A percentile compares a stretch with the other conserved stretches of the same genome.
Conservation (phyloP, 306 rosid species). For the Trifolium repens region DNA sequence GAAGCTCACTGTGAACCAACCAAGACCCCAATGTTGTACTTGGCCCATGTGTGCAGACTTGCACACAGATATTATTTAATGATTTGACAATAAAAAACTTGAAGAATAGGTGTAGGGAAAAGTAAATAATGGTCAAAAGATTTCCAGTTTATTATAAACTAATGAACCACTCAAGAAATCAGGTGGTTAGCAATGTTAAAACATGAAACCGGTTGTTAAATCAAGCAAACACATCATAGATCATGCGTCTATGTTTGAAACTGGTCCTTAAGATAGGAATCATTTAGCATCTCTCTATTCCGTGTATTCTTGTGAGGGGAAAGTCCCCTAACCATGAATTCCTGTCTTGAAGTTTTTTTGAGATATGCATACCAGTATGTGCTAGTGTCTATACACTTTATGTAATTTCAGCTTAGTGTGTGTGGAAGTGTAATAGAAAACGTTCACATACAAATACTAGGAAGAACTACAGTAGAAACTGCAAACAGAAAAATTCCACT, state of each 20-base stretch:
- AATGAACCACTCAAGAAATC: slow-evolving; percentile 4
- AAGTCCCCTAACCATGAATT: background rate
- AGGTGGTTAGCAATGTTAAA: slow-evolving; percentile 16
- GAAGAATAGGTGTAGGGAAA: slow-evolving; percentile 2
- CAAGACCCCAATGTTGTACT: slow-evolving; percentile 31
- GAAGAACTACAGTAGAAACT: slow-evolving; percentile 15
- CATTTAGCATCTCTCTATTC: no score
- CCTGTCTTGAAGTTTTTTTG: slow-evolving; percentile 5
- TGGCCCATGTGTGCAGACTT: slow-evolving; percentile 10
- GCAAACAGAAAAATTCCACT: slow-evolving; percentile 14
- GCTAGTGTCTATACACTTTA: background rate
- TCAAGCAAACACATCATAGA: background rate
- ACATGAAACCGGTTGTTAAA: slow-evolving; percentile 26
- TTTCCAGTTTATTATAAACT: slow-evolving; percentile 20
- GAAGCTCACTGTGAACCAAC: slow-evolving; percentile 31
- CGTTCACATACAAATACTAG: slow-evolving; percentile 3
- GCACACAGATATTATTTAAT: slow-evolving; percentile 10
- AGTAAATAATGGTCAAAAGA: slow-evolving; percentile 21
- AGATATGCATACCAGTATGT: slow-evolving; percentile 8
- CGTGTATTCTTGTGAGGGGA: background rate
- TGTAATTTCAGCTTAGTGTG: slow-evolving; percentile 14
- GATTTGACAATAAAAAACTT: slow-evolving; percentile 23
- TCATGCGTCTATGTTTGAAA: background rate
- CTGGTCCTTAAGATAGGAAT: no score
- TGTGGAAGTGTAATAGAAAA: slow-evolving; percentile 21